Percentiles rank a stretch among this genome's conserved stretches.
Evolutionary conservation across 306 rosid genomes (phyloP).

Genomic region (Citrullus amarus): DNA sequence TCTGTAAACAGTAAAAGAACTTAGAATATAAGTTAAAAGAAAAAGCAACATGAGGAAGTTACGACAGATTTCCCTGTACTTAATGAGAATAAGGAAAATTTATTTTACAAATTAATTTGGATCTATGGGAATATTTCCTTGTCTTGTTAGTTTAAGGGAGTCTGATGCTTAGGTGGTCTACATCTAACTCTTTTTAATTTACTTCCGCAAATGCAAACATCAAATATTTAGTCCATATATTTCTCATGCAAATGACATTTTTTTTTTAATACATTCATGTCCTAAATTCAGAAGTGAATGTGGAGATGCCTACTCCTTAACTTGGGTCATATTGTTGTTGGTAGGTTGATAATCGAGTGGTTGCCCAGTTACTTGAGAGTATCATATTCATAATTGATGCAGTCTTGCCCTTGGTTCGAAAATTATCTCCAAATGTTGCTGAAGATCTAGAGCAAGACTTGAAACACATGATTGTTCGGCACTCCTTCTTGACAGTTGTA

Average conservation of each 20-base stretch:
- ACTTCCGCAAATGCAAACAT: background rate
- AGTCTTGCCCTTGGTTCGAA: slow-evolving; percentile 73
- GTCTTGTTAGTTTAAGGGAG: background rate
- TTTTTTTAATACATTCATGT: background rate
- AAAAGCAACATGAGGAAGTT: background rate
- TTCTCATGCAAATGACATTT: background rate
- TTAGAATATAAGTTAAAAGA: background rate
- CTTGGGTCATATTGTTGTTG: slow-evolving; percentile 15
- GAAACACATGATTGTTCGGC: slow-evolving; percentile 85
- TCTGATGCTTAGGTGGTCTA: background rate
- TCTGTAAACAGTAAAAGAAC: background rate
- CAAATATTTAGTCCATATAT: background rate
- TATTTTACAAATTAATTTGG: background rate
- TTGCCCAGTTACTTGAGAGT: slow-evolving; percentile 79
- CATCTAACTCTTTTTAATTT: background rate
- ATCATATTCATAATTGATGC: slow-evolving; percentile 84
- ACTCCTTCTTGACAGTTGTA: slow-evolving; percentile 91
- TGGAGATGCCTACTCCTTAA: slow-evolving; percentile 7
- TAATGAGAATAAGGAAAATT: background rate
- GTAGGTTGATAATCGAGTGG: slow-evolving; percentile 70
- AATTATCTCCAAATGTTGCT: slow-evolving; percentile 64
- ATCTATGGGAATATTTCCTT: background rate
- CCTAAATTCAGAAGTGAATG: background rate
- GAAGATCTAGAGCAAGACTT: slow-evolving; percentile 92
- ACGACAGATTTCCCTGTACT: background rate